Conservation (phyloP, 2,329 filamentous ascomycete genomes). For the Fusarium goolgardi region DNA sequence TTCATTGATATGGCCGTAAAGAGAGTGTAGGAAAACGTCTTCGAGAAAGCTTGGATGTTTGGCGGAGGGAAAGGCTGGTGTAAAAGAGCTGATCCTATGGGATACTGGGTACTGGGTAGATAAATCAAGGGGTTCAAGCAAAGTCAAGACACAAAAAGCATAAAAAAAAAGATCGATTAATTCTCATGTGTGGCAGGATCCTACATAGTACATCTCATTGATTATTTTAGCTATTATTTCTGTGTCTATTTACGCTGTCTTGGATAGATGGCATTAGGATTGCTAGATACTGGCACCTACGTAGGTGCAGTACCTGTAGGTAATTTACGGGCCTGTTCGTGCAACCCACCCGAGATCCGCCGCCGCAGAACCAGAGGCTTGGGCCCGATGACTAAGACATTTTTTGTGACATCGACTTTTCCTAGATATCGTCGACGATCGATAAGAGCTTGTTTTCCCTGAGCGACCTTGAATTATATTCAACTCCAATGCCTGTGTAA, state of each 20-base stretch:
- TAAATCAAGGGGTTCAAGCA: background rate
- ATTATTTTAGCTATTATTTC: background rate
- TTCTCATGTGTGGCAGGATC: no score
- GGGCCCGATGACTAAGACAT: constrained; percentile 35
- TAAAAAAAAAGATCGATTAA: background rate
- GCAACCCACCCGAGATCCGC: constrained; percentile 13
- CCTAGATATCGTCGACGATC: constrained; percentile 31
- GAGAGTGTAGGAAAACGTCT: background rate
- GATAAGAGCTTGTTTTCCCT: constrained; percentile 25
- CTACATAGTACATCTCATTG: background rate
- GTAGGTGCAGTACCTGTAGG: background rate
- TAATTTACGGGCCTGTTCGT: constrained; percentile 17
- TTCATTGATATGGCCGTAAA: background rate
- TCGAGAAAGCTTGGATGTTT: background rate
- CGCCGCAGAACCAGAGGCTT: constrained; percentile 23
- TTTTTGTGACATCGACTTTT: constrained; percentile 37
- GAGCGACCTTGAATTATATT: constrained; percentile 10
- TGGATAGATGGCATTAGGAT: background rate
- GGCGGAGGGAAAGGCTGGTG: constrained; percentile 8
- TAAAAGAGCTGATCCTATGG: background rate
- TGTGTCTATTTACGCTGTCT: background rate
- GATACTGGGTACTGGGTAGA: background rate
- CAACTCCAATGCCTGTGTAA: constrained; percentile 36
- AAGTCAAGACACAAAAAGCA: background rate
- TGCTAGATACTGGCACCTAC: background rate